Evolutionary conservation across 1,139 yeast species (phyloP), one percentile per base, ranked within the genome.

Genomic region (Starmera stellimalicola): DNA sequence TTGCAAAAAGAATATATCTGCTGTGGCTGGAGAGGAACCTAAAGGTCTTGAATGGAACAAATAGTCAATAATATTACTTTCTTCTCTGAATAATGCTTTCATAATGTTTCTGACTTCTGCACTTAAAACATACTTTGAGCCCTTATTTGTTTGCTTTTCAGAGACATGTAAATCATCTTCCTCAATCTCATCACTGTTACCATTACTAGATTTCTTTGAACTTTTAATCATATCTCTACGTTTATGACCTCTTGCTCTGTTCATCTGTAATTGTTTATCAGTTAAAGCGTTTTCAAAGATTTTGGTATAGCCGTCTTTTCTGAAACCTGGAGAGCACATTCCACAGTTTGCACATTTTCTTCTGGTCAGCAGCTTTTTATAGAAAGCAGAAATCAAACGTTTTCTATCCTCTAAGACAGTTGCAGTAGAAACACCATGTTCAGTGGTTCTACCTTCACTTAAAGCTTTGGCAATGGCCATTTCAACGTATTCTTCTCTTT

Each of bases 271-370:
- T 55, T 88, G 95, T 57, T 84, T 84, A 33, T 83, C 95, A 34
- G 71, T 71, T 48, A 93, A 68, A 6, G 94, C 77, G 44, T 78
- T 78, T 62, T 91, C 97, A 49, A 93, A 93, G 42, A 93, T 76
- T 63, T 93, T 93, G 39, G 91, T 74, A 53, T 77, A 82, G 1
- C 98, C 98, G 55, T 93, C 98, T 54, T 88, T 91, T 64, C 98
- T 76, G 67, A 79, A 91, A 29, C 79, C 68, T 36, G 98, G 97
- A 29, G 95, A 85, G 57, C 70, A 83, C 95, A 88, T 83, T 32
- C 87, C 84, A 71, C 99, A 93, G 59, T 87, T 87, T 52, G 83
- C 94, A 72, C 99, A 93, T 58, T 78, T 82, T 37, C 85, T 78
- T 58, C 95, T 76, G 33, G 79, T 61, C 45, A 84, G 63, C 36